phyloP scores from a whole-genome alignment of 2,329 filamentous ascomycete genomes.

The Scytalidium sp. region DNA sequence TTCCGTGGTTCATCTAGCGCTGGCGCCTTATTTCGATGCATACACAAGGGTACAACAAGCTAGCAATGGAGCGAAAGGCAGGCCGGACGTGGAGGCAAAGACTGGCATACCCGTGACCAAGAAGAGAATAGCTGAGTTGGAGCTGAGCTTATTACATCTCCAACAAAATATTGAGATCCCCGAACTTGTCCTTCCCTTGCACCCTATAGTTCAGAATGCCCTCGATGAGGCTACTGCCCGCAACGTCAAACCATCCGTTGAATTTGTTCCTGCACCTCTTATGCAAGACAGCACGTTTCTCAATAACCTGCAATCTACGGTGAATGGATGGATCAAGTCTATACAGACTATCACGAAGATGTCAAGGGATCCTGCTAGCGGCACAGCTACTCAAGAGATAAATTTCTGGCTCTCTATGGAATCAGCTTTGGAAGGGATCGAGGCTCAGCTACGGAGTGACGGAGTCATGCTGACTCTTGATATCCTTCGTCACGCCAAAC shows the following conservation, averaged over 20 bases:
- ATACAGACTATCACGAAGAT: conserved; percentile 96
- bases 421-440: conserved; percentile 85
- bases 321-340: conserved; percentile 98
- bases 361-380: conserved; percentile 72
- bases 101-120: conserved; percentile 96
- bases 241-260: conserved; percentile 68
- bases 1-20: conserved; percentile 83
- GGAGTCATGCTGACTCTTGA: conserved; percentile 90
- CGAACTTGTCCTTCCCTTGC: conserved; percentile 81
- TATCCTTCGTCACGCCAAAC: conserved; percentile 93
- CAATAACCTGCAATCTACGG: conserved; percentile 88
- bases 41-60: conserved; percentile 81
- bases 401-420: conserved; percentile 99
- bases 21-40: conserved; percentile 96
- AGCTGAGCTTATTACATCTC: conserved; percentile 83
- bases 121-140: conserved; percentile 93
- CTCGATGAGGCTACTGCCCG: conserved; percentile 72
- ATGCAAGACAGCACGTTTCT: conserved; percentile 87
- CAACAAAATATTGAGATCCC: conserved; percentile 99
- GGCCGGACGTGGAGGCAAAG: conserved; percentile 84
- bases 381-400: conserved; percentile 93
- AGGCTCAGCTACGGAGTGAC: conserved; percentile 81
- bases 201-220: conserved; percentile 82
- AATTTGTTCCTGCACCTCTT: conserved; percentile 72
- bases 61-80: conserved; percentile 62